Conservation (phyloP, 1,284 basidiomycete genomes). For the Cronartium ribicola region DNA sequence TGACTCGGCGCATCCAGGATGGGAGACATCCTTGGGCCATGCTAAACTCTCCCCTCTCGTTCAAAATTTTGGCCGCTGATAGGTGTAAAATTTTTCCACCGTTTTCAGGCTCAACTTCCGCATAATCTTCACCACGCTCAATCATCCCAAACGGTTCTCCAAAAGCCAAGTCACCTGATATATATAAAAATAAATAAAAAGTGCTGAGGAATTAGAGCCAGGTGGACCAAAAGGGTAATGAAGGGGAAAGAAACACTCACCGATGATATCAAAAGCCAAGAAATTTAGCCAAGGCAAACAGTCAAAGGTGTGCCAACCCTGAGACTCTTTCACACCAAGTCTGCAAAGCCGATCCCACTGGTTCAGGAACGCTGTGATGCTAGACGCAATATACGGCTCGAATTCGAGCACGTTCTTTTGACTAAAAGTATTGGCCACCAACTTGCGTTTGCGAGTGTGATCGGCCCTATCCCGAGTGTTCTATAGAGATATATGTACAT, state of each 20-base stretch:
- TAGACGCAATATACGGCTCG: constrained; percentile 68
- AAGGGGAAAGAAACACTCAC: constrained; percentile 57
- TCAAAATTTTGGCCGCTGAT: constrained; percentile 78
- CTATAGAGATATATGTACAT: constrained; percentile 62
- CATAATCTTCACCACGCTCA: constrained; percentile 66
- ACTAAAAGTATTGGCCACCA: constrained; percentile 79
- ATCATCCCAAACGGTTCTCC: constrained; percentile 88
- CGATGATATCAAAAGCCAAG: constrained; percentile 82
- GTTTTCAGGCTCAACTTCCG: constrained; percentile 59
- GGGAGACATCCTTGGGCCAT: constrained; percentile 78
- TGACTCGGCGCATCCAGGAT: constrained; percentile 57
- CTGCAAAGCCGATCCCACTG: constrained; percentile 70
- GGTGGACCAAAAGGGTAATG: not conserved
- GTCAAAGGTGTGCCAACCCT: constrained; percentile 58
- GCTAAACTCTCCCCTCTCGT: constrained; percentile 80
- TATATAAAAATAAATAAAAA: constrained; percentile 35
- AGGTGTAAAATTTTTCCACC: constrained; percentile 61
- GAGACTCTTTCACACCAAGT: not conserved
- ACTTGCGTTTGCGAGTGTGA: constrained; percentile 82
- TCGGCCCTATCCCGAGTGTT: constrained; percentile 75
- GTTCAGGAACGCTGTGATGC: constrained; percentile 62
- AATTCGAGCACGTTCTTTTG: constrained; percentile 69
- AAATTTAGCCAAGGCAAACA: constrained; percentile 65
- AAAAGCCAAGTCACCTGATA: constrained; percentile 60
- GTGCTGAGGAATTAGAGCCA: not conserved